Evolutionary conservation across 2,329 filamentous ascomycete genomes (phyloP).

Genomic region (Penicillium sp.): DNA sequence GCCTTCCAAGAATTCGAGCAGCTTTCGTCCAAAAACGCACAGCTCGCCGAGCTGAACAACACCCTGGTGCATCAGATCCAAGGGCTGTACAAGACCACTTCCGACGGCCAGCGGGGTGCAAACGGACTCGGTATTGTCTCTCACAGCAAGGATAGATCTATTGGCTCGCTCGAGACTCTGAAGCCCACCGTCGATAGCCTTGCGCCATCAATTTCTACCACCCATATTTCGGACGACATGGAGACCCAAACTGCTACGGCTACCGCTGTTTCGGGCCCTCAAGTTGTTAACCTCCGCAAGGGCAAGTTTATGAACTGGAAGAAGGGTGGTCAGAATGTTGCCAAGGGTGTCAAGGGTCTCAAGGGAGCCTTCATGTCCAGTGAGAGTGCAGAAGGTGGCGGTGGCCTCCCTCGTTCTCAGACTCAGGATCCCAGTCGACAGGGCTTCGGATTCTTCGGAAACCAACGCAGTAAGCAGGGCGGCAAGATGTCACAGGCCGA

Average conservation of each 20-base stretch:
- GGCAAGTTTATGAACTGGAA: constrained; percentile 96
- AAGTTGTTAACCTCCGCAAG: constrained; percentile 92
- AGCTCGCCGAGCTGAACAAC: constrained; percentile 93
- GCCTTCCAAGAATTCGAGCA: constrained; percentile 95
- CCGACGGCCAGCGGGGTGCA: constrained; percentile 37
- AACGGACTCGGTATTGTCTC: constrained; percentile 63
- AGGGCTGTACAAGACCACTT: constrained; percentile 79
- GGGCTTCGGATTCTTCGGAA: constrained; percentile 71
- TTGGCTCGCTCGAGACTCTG: constrained; percentile 46
- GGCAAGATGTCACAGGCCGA: constrained; percentile 47
- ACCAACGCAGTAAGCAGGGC: constrained; percentile 47
- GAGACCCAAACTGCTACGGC: constrained; percentile 61
- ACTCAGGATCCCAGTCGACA: constrained; percentile 54
- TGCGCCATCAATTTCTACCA: constrained; percentile 59
- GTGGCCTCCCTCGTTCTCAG: constrained; percentile 41
- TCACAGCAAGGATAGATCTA: constrained; percentile 55
- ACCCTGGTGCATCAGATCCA: constrained; percentile 93
- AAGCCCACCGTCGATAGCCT: constrained; percentile 53
- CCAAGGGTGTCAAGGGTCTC: constrained; percentile 92
- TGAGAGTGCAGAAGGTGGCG: constrained; percentile 50
- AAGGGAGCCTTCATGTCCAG: constrained; percentile 84
- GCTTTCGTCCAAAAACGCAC: constrained; percentile 88
- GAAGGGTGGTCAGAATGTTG: constrained; percentile 90
- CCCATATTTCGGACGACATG: constrained; percentile 63
- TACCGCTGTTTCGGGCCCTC: constrained; percentile 70